Percentiles rank a stretch among this genome's conserved stretches.
Conservation (phyloP, 1,284 basidiomycete genomes). For the Inonotus hispidus region DNA sequence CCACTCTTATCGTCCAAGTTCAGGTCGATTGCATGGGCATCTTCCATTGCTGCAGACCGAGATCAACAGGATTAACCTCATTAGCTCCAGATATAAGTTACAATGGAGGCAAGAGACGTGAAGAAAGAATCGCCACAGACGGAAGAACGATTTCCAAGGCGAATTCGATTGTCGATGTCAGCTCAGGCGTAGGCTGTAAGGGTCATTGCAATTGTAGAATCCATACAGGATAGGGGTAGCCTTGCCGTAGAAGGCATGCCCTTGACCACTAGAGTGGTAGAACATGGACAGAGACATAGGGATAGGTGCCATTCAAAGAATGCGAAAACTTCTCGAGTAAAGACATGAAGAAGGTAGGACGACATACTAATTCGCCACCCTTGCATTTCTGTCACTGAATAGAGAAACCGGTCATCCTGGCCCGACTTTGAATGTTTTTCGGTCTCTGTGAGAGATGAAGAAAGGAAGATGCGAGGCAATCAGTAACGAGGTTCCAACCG, state of each 20-base stretch:
- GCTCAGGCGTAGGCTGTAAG: not conserved
- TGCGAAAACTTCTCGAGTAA: conserved; percentile 8
- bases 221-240: not conserved
- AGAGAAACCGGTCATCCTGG: conserved; percentile 74
- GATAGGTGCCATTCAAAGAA: not conserved
- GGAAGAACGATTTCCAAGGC: not conserved
- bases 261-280: not conserved
- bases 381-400: conserved; percentile 95
- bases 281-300: not conserved
- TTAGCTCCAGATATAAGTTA: not conserved
- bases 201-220: not conserved
- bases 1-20: conserved; percentile 48
- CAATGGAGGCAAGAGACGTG: not conserved
- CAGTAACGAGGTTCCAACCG: not conserved
- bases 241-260: not conserved
- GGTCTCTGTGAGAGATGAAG: conserved; percentile 47
- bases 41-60: conserved; percentile 83
- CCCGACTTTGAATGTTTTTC: conserved; percentile 83
- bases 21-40: conserved; percentile 86
- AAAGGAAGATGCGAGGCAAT: not conserved
- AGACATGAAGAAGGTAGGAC: not conserved
- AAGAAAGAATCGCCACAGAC: not conserved
- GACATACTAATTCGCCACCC: conserved; percentile 96
- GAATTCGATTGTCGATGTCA: not conserved
- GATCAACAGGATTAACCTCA: conserved; percentile 7